Base-by-base conservation (phyloP, 441 rosid species). In the Populus hybrid region DNA sequence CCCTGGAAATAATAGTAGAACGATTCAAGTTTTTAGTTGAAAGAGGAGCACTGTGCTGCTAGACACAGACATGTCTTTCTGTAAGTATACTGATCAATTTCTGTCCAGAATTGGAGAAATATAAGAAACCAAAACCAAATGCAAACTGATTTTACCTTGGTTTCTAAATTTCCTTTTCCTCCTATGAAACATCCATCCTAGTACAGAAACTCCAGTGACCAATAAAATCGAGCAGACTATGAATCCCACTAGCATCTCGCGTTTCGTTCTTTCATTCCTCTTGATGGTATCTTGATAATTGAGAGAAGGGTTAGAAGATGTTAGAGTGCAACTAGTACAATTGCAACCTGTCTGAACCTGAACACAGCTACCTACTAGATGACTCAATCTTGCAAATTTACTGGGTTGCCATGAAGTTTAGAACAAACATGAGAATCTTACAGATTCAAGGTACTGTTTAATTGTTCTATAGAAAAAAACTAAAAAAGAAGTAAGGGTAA, bases 281-380 rank as follows among this genome's bases (percentile, higher is more conserved):
- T 24, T 74, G 42, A 77, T 70, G 23, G 12, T 53, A 81, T 65
- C 83, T 81, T 69, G 28, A 4, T 5, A 46, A 59, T 34, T 57
- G 30, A 67, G 70, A 75, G 21, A 8, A 63, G 36, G 59, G 8
- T 61, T 32, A 70, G 71, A 10, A 38, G 35, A 69, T 40, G 30
- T 9, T 11, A 38, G 30, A 16, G 12, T 53, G 18, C 77, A 67
- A 8, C 21, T 35, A 57, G 8, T 32, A 12, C 68, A 50, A 30
- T 4, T 10, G 42, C 53, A 35, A 64, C 26, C 63, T 18, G 26
- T 36, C 3, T 18, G 63, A 59, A 70, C 36, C 64, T 14, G 38
- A 77, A 23, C 23, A 11, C 40, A n/a, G 38, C n/a, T 34, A 24
- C 2, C n/a, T 50, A 21, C 21, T 24, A 74, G 26, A 75, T 8